Percentiles rank a stretch among this genome's conserved stretches.
phyloP scores from a whole-genome alignment of 1,139 yeast genomes.

The Hansenula lynferdii region DNA sequence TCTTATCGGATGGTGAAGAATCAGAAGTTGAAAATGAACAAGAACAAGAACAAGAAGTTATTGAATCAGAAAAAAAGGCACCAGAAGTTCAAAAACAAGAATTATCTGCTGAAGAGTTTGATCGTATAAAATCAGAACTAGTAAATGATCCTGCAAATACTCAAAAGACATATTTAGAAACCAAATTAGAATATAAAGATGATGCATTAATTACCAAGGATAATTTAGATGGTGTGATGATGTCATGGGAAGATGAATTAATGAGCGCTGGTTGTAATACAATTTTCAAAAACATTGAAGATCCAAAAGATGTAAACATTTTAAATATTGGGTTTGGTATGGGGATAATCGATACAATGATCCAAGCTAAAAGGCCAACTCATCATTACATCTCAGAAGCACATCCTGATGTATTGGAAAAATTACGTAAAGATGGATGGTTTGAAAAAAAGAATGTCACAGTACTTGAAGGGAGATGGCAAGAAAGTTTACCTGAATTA shows the following conservation, averaged over 20 bases:
- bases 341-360: slow-evolving; percentile 88
- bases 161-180: slow-evolving; percentile 59
- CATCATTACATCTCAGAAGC: slow-evolving; percentile 90
- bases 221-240: slow-evolving; percentile 90
- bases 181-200: slow-evolving; percentile 66
- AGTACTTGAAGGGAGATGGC: slow-evolving; percentile 88
- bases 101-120: slow-evolving; percentile 14
- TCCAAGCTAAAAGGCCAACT: slow-evolving; percentile 55
- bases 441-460: slow-evolving; percentile 67
- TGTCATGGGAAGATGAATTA: slow-evolving; percentile 89
- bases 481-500: slow-evolving; percentile 64
- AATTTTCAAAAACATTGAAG: slow-evolving; percentile 43
- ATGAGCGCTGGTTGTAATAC: slow-evolving; percentile 80
- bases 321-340: slow-evolving; percentile 92
- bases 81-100: slow-evolving; percentile 21
- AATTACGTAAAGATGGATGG: slow-evolving; percentile 80
- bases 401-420: slow-evolving; percentile 81
- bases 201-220: slow-evolving; percentile 69
- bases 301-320: slow-evolving; percentile 40
- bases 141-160: slow-evolving; percentile 54
- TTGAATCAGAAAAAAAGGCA: slow-evolving; percentile 20
- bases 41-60: no score
- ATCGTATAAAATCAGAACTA: slow-evolving; percentile 13
- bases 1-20: no score
- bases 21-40: no score